phyloP scores from a whole-genome alignment of 2,329 filamentous ascomycete species.

The Cadophora sp. region DNA sequence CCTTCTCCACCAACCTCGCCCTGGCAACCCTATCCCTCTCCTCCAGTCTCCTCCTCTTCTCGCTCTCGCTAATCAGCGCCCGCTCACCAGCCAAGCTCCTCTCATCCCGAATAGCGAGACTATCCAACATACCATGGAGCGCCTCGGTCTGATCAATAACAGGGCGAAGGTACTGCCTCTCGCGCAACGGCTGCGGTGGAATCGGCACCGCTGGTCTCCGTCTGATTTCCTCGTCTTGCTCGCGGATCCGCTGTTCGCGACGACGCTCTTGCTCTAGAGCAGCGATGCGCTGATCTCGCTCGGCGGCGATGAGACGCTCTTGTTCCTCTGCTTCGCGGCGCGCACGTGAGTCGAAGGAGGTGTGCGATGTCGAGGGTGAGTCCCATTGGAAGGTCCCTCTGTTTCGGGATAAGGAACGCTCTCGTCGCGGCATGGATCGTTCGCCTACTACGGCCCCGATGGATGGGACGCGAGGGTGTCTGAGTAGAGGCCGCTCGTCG shows the following conservation, averaged over 20 bases:
- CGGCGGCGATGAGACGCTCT: slow-evolving; percentile 21
- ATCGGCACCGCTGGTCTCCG: slow-evolving; percentile 40
- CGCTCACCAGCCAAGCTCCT: slow-evolving; percentile 23
- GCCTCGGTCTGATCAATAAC: slow-evolving; percentile 35
- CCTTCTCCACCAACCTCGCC: slow-evolving; percentile 24
- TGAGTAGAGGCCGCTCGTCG: slow-evolving; percentile 39
- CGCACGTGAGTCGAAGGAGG: slow-evolving; percentile 31
- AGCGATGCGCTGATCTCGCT: slow-evolving; percentile 31
- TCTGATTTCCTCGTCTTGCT: slow-evolving; percentile 43
- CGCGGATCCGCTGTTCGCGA: slow-evolving; percentile 34
- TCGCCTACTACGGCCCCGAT: slow-evolving; percentile 34
- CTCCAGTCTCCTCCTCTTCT: slow-evolving; percentile 29
- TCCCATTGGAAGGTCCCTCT: slow-evolving; percentile 30
- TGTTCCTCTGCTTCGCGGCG: slow-evolving; percentile 28
- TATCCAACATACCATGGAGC: slow-evolving; percentile 33
- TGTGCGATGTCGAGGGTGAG: slow-evolving; percentile 38
- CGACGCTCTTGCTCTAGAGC: slow-evolving; percentile 29
- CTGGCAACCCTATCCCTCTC: slow-evolving; percentile 26
- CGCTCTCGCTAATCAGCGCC: slow-evolving; percentile 27
- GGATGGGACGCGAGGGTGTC: slow-evolving; percentile 26
- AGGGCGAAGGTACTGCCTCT: slow-evolving; percentile 29
- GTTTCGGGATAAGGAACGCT: slow-evolving; percentile 26
- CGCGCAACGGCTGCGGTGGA: slow-evolving; percentile 25
- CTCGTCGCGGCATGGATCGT: slow-evolving; percentile 9
- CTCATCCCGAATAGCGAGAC: slow-evolving; percentile 24